These are phyloP conservation scores for Nymphaea colorata DNA, from an alignment of 164 flowering plant genomes.

Conservation along the genomic window DNA sequence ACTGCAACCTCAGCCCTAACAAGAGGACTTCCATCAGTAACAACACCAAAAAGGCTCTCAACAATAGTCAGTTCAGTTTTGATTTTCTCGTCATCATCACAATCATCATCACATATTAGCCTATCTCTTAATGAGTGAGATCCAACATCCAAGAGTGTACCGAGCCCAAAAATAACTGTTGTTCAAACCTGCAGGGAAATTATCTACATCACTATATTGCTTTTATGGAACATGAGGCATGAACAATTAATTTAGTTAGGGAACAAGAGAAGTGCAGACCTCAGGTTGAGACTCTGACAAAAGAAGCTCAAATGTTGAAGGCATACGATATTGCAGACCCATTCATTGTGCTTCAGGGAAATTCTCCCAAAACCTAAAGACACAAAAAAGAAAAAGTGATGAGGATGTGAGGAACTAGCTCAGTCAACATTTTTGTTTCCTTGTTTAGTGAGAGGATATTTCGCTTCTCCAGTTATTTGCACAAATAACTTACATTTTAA, in stretches of 20 bases:
- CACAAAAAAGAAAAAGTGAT: no score
- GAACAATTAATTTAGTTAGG: no score
- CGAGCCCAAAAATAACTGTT: conserved; percentile 84
- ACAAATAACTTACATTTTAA: no score
- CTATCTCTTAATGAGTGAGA: conserved; percentile 56
- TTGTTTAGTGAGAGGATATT: no score
- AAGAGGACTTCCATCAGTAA: conserved; percentile 91
- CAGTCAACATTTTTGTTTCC: no score
- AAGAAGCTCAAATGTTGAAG: conserved; percentile 43
- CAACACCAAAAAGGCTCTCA: conserved; percentile 58
- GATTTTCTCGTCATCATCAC: conserved; percentile 84
- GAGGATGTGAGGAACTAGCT: no score
- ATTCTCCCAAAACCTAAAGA: no score
- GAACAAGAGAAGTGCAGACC: conserved; percentile 27
- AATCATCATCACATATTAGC: conserved; percentile 54
- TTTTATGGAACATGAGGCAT: no score
- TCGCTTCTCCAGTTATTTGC: no score
- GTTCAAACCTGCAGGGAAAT: conserved; percentile 76
- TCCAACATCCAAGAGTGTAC: conserved; percentile 75
- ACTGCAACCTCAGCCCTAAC: conserved; percentile 93
- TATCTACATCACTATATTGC: no score
- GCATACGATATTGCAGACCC: conserved; percentile 67
- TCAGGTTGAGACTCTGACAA: conserved; percentile 90
- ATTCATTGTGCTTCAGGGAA: conserved; percentile 64
- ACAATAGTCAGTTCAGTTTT: conserved; percentile 62